These are phyloP conservation scores for Asterionellopsis glacialis DNA, from an alignment of 108 stramenopile species.

Conservation along the genomic window DNA sequence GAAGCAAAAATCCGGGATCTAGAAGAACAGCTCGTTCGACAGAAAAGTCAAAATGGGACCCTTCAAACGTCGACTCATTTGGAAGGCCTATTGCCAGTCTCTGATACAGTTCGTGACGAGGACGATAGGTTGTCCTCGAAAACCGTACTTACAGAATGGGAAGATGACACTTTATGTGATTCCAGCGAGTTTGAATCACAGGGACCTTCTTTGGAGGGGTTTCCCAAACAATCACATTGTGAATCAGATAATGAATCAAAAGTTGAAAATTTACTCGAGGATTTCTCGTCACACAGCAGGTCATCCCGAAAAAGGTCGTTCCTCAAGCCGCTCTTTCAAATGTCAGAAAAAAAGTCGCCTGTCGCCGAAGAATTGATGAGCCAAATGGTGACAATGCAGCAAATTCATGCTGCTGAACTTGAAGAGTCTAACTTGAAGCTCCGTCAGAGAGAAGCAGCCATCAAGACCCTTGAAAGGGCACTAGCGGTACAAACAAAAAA, in stretches of 20 bases:
- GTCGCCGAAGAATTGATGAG: not conserved
- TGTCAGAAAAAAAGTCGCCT: not conserved
- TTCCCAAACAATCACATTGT: not conserved
- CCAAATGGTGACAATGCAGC: slow-evolving; percentile 2
- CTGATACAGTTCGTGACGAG: too few species aligned
- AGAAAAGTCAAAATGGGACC: not conserved
- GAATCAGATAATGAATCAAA: not conserved
- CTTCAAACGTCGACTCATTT: not conserved
- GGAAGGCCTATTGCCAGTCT: not conserved
- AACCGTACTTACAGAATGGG: not conserved
- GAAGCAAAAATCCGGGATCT: not conserved
- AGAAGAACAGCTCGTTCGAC: not conserved
- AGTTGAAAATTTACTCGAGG: not conserved
- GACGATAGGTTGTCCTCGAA: too few species aligned
- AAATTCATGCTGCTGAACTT: not conserved
- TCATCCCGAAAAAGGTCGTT: too few species aligned
- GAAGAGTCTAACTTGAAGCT: slow-evolving; percentile 2
- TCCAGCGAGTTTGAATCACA: not conserved
- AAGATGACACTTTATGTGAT: not conserved
- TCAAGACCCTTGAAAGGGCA: slow-evolving; percentile 2
- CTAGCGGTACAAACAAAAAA: not conserved
- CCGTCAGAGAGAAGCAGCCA: not conserved
- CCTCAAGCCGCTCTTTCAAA: not conserved
- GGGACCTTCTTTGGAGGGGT: not conserved
- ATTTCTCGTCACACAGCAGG: not conserved